Evolutionary conservation across 2,329 filamentous ascomycete genomes (phyloP), one percentile per base, ranked within the genome.

Genomic region (Botryosphaeria dothidea): DNA sequence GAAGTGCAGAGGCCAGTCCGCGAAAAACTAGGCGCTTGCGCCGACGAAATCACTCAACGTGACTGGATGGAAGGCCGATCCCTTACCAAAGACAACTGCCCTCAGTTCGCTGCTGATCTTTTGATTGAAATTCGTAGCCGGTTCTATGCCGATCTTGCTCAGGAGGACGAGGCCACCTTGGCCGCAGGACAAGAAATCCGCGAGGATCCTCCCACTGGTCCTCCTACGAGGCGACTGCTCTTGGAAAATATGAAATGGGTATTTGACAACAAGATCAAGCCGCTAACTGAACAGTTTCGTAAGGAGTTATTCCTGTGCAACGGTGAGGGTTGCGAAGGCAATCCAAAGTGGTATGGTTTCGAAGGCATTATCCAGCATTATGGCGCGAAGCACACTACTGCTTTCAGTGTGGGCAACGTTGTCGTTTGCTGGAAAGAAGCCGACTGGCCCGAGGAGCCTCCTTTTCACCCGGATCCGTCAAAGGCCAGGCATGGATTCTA

Each of bases 231-330:
- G 73, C 88, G 84, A 72, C 80, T 94, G 61, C 90, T 89, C 1
- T 78, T 95, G 69, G 91, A 94, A 73, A 92, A 93, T 72, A 93
- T 95, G 91, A 93, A 91, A 76, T 94, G 90, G 87, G 81, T 93
- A 31, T 93, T 91, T 74, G 91, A 93, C 71, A 86, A 86, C 69
- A 93, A 92, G 74, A 83, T 95, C 73, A 91, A 88, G 71, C 86
- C 87, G 25, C 78, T 87, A 62, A 92, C 89, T 2, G 89, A 92
- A 67, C 78, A 81, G 51, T 83, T 84, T 69, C 83, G 87, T 69
- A 90, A 88, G 71, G 90, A 93, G 64, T 78, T 93, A 9, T 95
- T 95, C 75, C 83, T 91, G 65, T 95, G 92, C 79, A 88, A 87
- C 51, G 78, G 76, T 13, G 80, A 75, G 70, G 85, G 82, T 31